Conservation (phyloP, 2,329 filamentous ascomycete genomes). For the Fusarium xylarioides region DNA sequence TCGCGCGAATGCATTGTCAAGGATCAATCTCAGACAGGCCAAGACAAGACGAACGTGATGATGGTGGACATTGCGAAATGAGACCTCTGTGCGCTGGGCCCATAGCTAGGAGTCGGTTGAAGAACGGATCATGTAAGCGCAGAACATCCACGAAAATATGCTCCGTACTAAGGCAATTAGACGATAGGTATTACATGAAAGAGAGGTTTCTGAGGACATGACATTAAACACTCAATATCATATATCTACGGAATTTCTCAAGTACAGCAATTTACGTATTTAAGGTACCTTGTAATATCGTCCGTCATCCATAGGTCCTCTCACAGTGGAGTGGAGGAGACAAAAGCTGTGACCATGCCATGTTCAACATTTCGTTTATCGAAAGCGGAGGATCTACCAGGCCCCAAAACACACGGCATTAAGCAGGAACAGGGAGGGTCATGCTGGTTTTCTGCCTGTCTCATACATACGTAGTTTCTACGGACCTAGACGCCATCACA, state of each 20-base stretch:
- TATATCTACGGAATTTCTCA: background rate
- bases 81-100: slow-evolving; percentile 27
- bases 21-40: slow-evolving; percentile 13
- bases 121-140: background rate
- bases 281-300: background rate
- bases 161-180: background rate
- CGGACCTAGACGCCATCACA: slow-evolving; percentile 6
- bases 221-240: background rate
- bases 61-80: slow-evolving; percentile 25
- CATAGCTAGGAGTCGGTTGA: background rate
- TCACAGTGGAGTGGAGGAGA: background rate
- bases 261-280: background rate
- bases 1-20: slow-evolving; percentile 9
- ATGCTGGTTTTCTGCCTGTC: background rate
- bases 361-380: slow-evolving; percentile 35
- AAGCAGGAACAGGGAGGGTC: slow-evolving; percentile 14
- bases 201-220: background rate
- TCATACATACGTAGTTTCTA: background rate
- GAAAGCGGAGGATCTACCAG: slow-evolving; percentile 37
- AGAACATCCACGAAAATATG: background rate
- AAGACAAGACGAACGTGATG: background rate
- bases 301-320: background rate
- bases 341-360: slow-evolving; percentile 30
- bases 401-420: slow-evolving; percentile 18
- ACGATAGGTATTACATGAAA: no score